Base-by-base conservation (phyloP, 192 early-diverging fungal species). In the Backusella parvicylindrica region DNA sequence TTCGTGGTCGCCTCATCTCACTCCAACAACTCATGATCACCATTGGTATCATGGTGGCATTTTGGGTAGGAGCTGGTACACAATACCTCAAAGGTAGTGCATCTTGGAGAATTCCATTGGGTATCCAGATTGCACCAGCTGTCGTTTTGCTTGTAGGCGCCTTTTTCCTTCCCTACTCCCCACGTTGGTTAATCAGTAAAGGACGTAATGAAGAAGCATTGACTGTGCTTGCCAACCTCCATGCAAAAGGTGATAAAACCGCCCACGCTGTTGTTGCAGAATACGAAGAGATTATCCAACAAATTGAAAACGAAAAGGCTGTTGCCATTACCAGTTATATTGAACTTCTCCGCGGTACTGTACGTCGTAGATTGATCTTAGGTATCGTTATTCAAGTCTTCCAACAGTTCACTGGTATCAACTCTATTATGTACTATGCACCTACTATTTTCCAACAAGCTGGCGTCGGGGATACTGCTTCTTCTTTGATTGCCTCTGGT, bases 11-110 rank as follows among this genome's bases (percentile, higher is more conserved):
- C 28, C 88, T 97, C 15, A 90, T 95, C 49, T 89, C 92, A 15
- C 85, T 97, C 26, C 93, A 96, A 79, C 97, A 98, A 77, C 89
- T 95, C 81, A 92, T 93, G 72, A 97, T 98, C 77, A 97, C 96
- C 69, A 91, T 94, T 84, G 97, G 92, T 63, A 87, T 91, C 67
- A 81, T 89, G 65, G 83, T 93, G 33, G 85, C 90, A 28, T 91
- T 87, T 79, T 86, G 88, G 73, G 68, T 79, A 6, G 71, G 64
- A 47, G 60, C 49, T 21, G 77, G 72, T 28, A 86, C 77, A 36
- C 73, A 82, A 69, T 69, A 76, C 40, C 75, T 85, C 23, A 41
- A 82, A 26, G 71, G 75, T 31, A 37, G 85, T 43, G 84, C 85
- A 23, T 79, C 90, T n/a, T 98, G 94, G 94, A 87, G 95, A 63